Evolutionary conservation across 305 asterid species (phyloP).

Genomic region (Fraxinus angustifolia): DNA sequence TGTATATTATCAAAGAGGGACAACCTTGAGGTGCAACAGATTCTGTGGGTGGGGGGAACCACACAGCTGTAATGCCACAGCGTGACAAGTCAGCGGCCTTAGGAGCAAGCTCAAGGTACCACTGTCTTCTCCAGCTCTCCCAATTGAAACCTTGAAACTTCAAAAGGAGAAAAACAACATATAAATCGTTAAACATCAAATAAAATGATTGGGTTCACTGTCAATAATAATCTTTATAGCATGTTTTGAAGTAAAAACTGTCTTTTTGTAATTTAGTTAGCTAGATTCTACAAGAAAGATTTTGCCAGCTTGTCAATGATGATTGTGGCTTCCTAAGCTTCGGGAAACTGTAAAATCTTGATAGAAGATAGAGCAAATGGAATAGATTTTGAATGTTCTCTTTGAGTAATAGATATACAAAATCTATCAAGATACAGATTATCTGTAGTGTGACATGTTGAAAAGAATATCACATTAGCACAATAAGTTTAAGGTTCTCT

Average conservation of each 20-base stretch:
- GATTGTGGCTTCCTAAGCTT: background rate
- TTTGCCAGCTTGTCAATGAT: background rate
- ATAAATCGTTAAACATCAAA: background rate
- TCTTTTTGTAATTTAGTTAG: background rate
- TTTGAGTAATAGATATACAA: background rate
- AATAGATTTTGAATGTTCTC: background rate
- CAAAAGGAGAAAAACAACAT: background rate
- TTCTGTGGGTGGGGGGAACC: conserved; percentile 51
- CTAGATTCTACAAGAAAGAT: background rate
- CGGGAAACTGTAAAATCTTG: background rate
- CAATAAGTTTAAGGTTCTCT: background rate
- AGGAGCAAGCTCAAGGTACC: conserved; percentile 42
- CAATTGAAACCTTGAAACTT: conserved; percentile 48
- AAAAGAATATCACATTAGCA: background rate
- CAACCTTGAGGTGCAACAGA: conserved; percentile 51
- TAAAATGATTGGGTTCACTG: background rate
- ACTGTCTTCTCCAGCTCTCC: conserved; percentile 46
- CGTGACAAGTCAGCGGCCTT: conserved; percentile 47
- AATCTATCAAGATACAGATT: background rate
- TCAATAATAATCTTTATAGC: background rate
- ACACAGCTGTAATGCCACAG: conserved; percentile 42
- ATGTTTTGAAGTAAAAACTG: background rate
- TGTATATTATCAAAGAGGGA: background rate
- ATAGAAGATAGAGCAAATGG: background rate
- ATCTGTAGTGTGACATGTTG: background rate